Evolutionary conservation across 768 basidiomycete species (phyloP).

Genomic region (Strobilomyces dryophilus): DNA sequence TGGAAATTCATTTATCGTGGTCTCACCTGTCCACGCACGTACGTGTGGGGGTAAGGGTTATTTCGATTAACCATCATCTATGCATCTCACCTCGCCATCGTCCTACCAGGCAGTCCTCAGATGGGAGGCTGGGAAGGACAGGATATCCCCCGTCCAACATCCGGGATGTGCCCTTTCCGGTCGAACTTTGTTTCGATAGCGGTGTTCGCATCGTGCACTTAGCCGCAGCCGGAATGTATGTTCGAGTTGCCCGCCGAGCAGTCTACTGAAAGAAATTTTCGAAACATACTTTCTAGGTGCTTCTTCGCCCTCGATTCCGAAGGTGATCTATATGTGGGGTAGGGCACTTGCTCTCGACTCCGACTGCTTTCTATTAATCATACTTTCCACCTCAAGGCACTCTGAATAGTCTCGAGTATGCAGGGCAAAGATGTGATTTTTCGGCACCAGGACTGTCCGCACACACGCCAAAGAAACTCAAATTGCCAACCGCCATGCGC

Average conservation of each 20-base stretch:
- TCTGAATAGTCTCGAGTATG: slow-evolving; percentile 43
- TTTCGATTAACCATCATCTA: background rate
- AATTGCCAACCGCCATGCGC: slow-evolving; percentile 54
- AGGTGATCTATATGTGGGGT: slow-evolving; percentile 82
- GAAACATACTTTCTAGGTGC: slow-evolving; percentile 47
- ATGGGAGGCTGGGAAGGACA: slow-evolving; percentile 61
- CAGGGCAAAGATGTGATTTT: slow-evolving; percentile 51
- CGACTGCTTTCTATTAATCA: slow-evolving; percentile 2
- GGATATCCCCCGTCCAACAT: slow-evolving; percentile 32
- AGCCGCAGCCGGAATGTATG: slow-evolving; percentile 80
- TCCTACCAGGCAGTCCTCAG: slow-evolving; percentile 46
- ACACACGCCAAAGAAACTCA: slow-evolving; percentile 50
- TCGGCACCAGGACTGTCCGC: slow-evolving; percentile 50
- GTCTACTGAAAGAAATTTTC: slow-evolving; percentile 2
- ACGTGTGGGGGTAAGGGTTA: slow-evolving; percentile 56
- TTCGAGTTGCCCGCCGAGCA: slow-evolving; percentile 22
- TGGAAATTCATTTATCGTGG: slow-evolving; percentile 80
- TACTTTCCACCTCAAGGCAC: slow-evolving; percentile 48
- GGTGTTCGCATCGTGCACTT: slow-evolving; percentile 64
- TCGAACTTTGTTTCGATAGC: slow-evolving; percentile 51
- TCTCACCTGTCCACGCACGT: slow-evolving; percentile 49
- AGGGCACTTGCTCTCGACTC: slow-evolving; percentile 10
- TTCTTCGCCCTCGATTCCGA: slow-evolving; percentile 81
- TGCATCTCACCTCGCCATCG: background rate
- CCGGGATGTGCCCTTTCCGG: slow-evolving; percentile 57